Conservation (phyloP, 2,329 filamentous ascomycete species). For the Monosporascus sp. region DNA sequence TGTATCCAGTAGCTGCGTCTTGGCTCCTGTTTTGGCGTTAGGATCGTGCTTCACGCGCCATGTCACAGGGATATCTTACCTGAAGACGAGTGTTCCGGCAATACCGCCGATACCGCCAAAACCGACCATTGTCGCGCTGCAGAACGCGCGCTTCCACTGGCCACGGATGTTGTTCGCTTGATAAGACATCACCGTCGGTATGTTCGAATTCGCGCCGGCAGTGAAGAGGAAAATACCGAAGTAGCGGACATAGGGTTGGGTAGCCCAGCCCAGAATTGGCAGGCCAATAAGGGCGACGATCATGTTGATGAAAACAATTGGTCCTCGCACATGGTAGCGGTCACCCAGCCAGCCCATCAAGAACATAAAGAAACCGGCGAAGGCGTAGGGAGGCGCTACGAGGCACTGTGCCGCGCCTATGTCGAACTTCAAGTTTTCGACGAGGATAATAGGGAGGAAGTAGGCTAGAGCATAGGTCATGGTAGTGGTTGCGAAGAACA, state of each 20-base stretch:
- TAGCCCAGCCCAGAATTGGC: conserved; percentile 65
- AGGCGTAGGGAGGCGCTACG: conserved; percentile 62
- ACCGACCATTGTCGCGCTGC: conserved; percentile 68
- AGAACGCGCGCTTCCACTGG: conserved; percentile 80
- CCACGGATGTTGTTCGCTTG: conserved; percentile 80
- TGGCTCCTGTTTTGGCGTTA: conserved; percentile 29
- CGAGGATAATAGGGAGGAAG: conserved; percentile 72
- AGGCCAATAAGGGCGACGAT: conserved; percentile 63
- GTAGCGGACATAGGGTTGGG: conserved; percentile 54
- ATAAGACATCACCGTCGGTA: neutral
- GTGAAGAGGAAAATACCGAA: conserved; percentile 73
- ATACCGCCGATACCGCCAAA: conserved; percentile 75
- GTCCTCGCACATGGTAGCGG: conserved; percentile 59
- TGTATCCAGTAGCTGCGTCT: conserved; percentile 43
- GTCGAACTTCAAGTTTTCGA: conserved; percentile 56
- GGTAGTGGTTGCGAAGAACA: conserved; percentile 63
- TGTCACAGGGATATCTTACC: conserved; percentile 1
- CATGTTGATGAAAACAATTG: conserved; percentile 62
- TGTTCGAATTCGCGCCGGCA: conserved; percentile 69
- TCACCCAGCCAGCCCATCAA: conserved; percentile 59
- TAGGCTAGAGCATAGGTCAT: conserved; percentile 72
- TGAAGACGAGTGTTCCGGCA: conserved; percentile 65
- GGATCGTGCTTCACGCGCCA: neutral
- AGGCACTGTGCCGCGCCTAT: conserved; percentile 64
- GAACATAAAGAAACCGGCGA: conserved; percentile 61